A percentile compares a stretch with the other conserved stretches of the same genome.
phyloP scores from a whole-genome alignment of 1,284 basidiomycete genomes.

The Sanghuangporus sanghuang region DNA sequence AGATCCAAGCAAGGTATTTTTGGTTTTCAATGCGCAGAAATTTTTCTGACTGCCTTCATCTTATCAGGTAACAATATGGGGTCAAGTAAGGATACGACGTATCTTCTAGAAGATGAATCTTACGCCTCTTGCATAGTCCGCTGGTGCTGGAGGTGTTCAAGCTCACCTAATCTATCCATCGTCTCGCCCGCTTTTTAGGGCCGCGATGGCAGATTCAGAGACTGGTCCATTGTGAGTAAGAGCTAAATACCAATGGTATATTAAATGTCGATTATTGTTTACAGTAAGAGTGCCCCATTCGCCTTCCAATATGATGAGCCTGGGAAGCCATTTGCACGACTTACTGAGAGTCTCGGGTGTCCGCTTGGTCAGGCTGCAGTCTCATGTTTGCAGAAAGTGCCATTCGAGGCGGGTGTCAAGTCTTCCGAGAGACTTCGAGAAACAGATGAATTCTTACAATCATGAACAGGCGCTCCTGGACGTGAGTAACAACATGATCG shows the following conservation, averaged over 20 bases:
- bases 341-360: slow-evolving; percentile 45
- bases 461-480: slow-evolving; percentile 36
- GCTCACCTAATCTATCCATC: slow-evolving; percentile 45
- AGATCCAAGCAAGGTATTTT: slow-evolving; percentile 46
- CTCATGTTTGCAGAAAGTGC: slow-evolving; percentile 41
- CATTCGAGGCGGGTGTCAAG: slow-evolving; percentile 37
- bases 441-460: background rate
- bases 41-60: background rate
- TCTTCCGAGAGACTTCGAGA: background rate
- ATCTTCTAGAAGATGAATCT: background rate
- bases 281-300: slow-evolving; percentile 50
- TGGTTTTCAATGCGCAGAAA: background rate
- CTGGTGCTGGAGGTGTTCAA: slow-evolving; percentile 52
- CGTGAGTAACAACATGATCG: slow-evolving; percentile 44
- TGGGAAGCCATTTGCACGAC: slow-evolving; percentile 46
- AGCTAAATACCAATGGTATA: background rate
- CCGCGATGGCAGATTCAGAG: slow-evolving; percentile 48
- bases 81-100: slow-evolving; percentile 36
- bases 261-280: background rate
- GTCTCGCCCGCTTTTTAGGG: slow-evolving; percentile 39
- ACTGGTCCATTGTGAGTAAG: slow-evolving; percentile 49
- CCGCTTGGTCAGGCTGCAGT: slow-evolving; percentile 36
- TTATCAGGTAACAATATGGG: slow-evolving; percentile 53
- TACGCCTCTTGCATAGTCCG: slow-evolving; percentile 35
- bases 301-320: slow-evolving; percentile 49